Base-by-base conservation (phyloP, 192 early-diverging fungal genomes). In the Backusella macrospora region DNA sequence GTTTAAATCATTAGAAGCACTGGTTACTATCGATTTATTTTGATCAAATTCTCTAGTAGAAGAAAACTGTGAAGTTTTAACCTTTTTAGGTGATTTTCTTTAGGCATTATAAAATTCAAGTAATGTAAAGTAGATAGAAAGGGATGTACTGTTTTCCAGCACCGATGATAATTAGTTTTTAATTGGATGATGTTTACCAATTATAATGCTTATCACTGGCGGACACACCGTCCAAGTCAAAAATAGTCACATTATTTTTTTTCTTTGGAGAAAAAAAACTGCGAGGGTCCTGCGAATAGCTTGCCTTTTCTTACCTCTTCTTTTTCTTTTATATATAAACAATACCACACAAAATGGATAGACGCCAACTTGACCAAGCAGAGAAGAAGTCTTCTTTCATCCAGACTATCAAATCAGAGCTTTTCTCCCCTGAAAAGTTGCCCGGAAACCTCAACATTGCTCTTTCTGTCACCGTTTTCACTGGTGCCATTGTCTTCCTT, bases 401-500 rank as follows among this genome's bases (percentile, higher is more conserved):
- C 4, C 71, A 72, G 62, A 38, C 71, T 13, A 62, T 80, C 71
- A 76, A 76, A n/a, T 39, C 64, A 10, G 83, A 85, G 78, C 75
- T 87, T 62, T 82, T 83, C 68, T 82, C 83, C n/a, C 81, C 86
- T 62, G 86, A 87, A 65, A 84, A 87, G 74, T 79, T 84, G 26
- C 75, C 75, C 37, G 86, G 84, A 46, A 87, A 85, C 72, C 82
- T 83, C 76, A 83, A 79, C 64, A 84, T 87, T 67, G 86, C 86
- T 34, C 75, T 87, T 73, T 87, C 86, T n/a, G 55, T 87, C 45
- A 82, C 83, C 62, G 86, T 87, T 46, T 87, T 87, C 70, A 78
- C 84, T 39, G 78, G 82, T 55, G 86, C 86, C 38, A 80, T 87
- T 55, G 84, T 84, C 62, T 87, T 87, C 78, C 78, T 87, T 67